Evolutionary conservation across 495 filamentous ascomycete species (phyloP), one percentile per base, ranked within the genome.

Genomic region (Podospora pseudocomata): DNA sequence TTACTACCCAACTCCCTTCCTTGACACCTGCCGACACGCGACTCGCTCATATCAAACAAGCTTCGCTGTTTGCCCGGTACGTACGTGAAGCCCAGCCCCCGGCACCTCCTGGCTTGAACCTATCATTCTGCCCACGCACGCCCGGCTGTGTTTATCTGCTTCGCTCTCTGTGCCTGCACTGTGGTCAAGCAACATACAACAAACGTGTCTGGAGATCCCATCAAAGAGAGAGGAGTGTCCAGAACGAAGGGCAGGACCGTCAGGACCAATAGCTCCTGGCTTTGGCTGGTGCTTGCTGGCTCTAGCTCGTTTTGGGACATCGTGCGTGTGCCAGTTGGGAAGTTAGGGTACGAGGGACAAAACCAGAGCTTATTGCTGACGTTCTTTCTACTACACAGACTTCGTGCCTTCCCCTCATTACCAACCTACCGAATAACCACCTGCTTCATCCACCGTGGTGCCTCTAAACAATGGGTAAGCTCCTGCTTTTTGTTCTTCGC

Each of bases 401-500:
- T 67, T 60, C 68, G 73, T 70, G 30, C 74, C 72, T 73, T 78
- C 73, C 75, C 53, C 66, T 66, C 64, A 57, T 63, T 70, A 60
- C n/a, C 30, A 65, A 15, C 57, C 27, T 15, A 61, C 23, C 68
- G 55, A 32, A 11, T 56, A 63, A 54, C 66, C 28, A 63, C 30
- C 61, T 69, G 65, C 68, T 69, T 69, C 66, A 28, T 55, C 62
- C 66, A 30, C 59, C 59, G 68, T 61, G 44, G 62, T 53, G 28
- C 60, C 65, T 71, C 62, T 80, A 80, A 49, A 67, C 76, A 77
- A 84, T 83, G 81, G 82, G 82, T 83, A 84, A 83, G 81, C 77
- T 72, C 76, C 74, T 75, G 73, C 76, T 72, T 70, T 73, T 68
- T 72, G 57, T 75, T 77, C 60, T 13, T 49, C 15, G 64, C 64